Conservation (phyloP, 441 rosid species). For the Geranium incanum region DNA sequence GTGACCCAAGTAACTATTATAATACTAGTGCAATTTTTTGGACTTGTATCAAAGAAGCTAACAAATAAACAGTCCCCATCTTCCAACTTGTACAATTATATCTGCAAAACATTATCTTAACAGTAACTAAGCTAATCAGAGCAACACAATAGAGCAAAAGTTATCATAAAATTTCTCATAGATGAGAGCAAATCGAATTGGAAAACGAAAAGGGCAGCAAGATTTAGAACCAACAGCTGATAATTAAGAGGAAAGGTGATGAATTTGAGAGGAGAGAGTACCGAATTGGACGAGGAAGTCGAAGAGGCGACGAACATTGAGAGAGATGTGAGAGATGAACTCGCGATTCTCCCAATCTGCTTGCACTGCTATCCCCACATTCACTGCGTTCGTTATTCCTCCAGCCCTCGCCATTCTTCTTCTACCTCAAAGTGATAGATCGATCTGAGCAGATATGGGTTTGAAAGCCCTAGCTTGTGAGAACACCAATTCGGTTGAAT, state of each 20-base stretch:
- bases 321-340: conserved; percentile 91
- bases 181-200: too few species aligned
- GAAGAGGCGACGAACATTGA: conserved; percentile 96
- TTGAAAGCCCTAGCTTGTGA: not conserved
- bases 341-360: conserved; percentile 99
- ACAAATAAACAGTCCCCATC: too few species aligned
- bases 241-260: too few species aligned
- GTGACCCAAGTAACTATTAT: not conserved
- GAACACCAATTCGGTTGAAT: not conserved
- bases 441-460: not conserved
- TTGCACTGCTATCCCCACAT: conserved; percentile 97
- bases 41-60: not conserved
- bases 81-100: too few species aligned
- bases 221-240: not conserved
- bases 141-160: not conserved
- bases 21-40: not conserved
- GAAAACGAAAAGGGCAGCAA: not conserved
- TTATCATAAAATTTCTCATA: not conserved
- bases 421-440: not conserved
- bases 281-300: conserved; percentile 96
- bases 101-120: too few species aligned
- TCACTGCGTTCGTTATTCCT: conserved; percentile 90
- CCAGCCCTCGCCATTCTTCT: conserved; percentile 74
- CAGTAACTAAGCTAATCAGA: too few species aligned
- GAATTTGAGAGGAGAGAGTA: conserved; percentile 17